Conservation (phyloP, 2,329 filamentous ascomycete genomes). For the Aspergillus hiratsukae region DNA sequence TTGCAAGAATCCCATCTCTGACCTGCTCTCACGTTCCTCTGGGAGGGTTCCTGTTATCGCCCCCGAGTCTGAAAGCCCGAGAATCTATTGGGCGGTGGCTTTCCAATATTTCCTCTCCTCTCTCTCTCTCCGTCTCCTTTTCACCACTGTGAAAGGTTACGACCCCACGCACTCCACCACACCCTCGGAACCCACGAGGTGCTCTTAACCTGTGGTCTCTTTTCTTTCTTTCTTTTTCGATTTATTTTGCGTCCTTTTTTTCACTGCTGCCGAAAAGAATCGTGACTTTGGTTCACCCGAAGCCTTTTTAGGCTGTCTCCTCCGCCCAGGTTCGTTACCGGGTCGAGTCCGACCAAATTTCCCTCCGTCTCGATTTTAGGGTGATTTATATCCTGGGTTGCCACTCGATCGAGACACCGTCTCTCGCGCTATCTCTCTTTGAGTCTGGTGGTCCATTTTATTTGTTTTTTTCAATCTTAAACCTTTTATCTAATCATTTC, state of each 20-base stretch:
- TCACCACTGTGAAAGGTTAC: slow-evolving; percentile 17
- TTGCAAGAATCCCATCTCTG: slow-evolving; percentile 6
- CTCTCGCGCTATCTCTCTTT: slow-evolving; percentile 21
- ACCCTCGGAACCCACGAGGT: slow-evolving; percentile 39
- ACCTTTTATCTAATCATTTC: slow-evolving; percentile 2
- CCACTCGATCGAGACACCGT: slow-evolving; percentile 23
- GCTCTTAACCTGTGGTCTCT: slow-evolving; percentile 8
- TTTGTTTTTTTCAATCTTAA: slow-evolving; percentile 5
- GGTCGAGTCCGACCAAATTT: slow-evolving; percentile 22
- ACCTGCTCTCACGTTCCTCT: not conserved
- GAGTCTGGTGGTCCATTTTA: slow-evolving; percentile 13
- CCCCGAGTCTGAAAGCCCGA: not conserved
- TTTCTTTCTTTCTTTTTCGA: slow-evolving; percentile 4
- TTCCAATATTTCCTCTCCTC: slow-evolving; percentile 7
- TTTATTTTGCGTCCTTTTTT: not conserved
- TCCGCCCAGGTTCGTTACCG: slow-evolving; percentile 26
- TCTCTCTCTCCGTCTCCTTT: slow-evolving; percentile 2
- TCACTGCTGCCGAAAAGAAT: slow-evolving; percentile 24
- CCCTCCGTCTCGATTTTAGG: slow-evolving; percentile 22
- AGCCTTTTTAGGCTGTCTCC: slow-evolving; percentile 29
- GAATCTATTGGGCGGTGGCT: not conserved
- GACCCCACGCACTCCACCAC: slow-evolving; percentile 29
- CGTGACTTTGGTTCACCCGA: slow-evolving; percentile 14
- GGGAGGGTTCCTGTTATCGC: not conserved
- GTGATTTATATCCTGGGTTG: slow-evolving; percentile 20